Percentiles rank a stretch among this genome's conserved stretches.
Evolutionary conservation across 805 yeast genomes (phyloP).

Genomic region (Citeromyces matritensis): DNA sequence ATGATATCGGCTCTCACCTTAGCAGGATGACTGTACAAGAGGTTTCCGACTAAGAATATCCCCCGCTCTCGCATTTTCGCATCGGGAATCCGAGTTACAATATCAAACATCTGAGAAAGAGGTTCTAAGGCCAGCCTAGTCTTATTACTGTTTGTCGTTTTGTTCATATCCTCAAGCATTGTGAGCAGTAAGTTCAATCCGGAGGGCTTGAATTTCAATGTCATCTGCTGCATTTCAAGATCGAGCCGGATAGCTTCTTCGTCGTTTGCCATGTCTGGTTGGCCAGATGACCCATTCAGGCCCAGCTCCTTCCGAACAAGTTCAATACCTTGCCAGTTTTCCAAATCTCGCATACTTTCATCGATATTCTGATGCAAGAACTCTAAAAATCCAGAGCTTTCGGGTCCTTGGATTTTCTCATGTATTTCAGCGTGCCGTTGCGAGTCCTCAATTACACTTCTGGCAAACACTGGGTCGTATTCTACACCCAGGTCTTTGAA

Average conservation of each 20-base stretch:
- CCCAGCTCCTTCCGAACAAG: neutral
- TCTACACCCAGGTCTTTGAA: neutral
- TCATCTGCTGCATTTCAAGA: neutral
- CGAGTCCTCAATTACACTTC: neutral
- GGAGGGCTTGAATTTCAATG: neutral
- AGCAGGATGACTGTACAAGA: conserved; percentile 20
- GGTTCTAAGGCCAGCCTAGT: conserved; percentile 17
- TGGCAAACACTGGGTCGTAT: neutral
- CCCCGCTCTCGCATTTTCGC: conserved; percentile 17
- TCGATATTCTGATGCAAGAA: neutral
- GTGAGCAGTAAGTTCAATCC: neutral
- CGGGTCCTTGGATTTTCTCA: neutral
- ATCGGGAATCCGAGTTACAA: conserved; percentile 20
- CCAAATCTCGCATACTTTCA: neutral
- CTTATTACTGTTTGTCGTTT: neutral
- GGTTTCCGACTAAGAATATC: conserved; percentile 21
- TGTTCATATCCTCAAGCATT: neutral
- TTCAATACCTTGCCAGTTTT: neutral
- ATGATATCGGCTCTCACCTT: conserved; percentile 32
- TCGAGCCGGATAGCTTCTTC: neutral
- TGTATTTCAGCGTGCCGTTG: neutral
- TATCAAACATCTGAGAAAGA: conserved; percentile 19
- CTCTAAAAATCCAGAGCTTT: neutral
- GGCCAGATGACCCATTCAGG: no score
- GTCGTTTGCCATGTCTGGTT: neutral